phyloP scores from a whole-genome alignment of 768 basidiomycete species.

The Mycena albidolilacea region DNA sequence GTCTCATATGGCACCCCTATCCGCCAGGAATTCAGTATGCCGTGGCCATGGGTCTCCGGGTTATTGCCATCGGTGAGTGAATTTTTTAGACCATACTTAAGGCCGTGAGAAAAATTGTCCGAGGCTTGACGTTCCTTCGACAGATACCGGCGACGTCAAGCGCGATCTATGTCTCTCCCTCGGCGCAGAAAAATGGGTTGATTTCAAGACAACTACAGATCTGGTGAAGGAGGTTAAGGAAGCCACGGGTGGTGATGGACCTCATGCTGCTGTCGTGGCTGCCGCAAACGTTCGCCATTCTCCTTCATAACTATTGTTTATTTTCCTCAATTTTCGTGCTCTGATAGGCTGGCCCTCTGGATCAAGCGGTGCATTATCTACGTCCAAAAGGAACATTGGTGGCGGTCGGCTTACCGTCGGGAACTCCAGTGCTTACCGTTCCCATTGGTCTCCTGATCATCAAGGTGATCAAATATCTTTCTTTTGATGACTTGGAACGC shows the following conservation, averaged over 20 bases:
- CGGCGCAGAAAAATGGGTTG: constrained; percentile 1
- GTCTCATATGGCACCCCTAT: not conserved
- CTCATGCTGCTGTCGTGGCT: constrained; percentile 1
- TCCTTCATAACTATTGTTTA: not conserved
- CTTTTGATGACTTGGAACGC: not conserved
- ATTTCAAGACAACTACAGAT: not conserved
- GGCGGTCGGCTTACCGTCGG: not conserved
- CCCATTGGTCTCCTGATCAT: constrained; percentile 1
- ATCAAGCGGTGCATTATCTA: not conserved
- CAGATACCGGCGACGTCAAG: not conserved
- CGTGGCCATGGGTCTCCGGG: not conserved
- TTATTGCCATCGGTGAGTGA: not conserved
- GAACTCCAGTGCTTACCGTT: not conserved
- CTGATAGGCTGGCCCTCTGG: not conserved
- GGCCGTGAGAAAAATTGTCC: not conserved
- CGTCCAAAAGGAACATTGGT: not conserved
- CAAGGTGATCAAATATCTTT: not conserved
- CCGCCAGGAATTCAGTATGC: constrained; percentile 2
- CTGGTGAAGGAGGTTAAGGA: not conserved
- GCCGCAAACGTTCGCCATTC: not conserved
- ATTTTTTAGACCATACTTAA: not conserved
- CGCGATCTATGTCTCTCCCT: not conserved
- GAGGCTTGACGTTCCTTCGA: not conserved
- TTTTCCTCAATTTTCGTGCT: not conserved
- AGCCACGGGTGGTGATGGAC: not conserved